A percentile compares a stretch with the other conserved stretches of the same genome.
Evolutionary conservation across 805 yeast genomes (phyloP).

Genomic region (Helenozyma baotianmanensis): DNA sequence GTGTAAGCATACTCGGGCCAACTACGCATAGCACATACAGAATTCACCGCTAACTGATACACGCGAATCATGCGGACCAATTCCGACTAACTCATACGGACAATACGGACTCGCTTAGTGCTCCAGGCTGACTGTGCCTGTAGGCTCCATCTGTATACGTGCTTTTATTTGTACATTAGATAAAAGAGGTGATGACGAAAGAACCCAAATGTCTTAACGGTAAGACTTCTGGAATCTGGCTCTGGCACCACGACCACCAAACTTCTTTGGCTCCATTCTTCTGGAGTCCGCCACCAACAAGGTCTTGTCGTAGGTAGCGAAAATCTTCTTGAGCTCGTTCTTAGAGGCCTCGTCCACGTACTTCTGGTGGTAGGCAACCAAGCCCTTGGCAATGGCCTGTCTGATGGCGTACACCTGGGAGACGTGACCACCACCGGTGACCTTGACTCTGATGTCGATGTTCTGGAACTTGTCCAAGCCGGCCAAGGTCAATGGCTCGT

Average conservation of each 20-base stretch:
- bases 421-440: slow-evolving; percentile 99
- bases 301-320: slow-evolving; percentile 98
- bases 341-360: slow-evolving; percentile 99
- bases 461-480: slow-evolving; percentile 98
- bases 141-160: too few relatives aligned
- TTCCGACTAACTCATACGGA: too few relatives aligned
- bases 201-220: slow-evolving; percentile 63
- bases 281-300: slow-evolving; percentile 98
- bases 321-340: slow-evolving; percentile 98
- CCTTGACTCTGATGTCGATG: slow-evolving; percentile 98
- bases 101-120: too few relatives aligned
- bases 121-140: too few relatives aligned
- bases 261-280: slow-evolving; percentile 99
- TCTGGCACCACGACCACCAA: slow-evolving; percentile 99
- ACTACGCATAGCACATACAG: too few relatives aligned
- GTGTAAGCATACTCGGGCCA: too few relatives aligned
- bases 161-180: slow-evolving; percentile 19
- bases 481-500: slow-evolving; percentile 97
- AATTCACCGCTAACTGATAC: too few relatives aligned
- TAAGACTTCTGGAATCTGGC: slow-evolving; percentile 99
- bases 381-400: slow-evolving; percentile 99
- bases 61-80: too few relatives aligned
- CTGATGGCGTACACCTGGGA: slow-evolving; percentile 99
- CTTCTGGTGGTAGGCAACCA: slow-evolving; percentile 99
- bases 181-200: slow-evolving; percentile 12